Evolutionary conservation across 2,329 filamentous ascomycete species (phyloP).

Genomic region (Hortaea sp.): DNA sequence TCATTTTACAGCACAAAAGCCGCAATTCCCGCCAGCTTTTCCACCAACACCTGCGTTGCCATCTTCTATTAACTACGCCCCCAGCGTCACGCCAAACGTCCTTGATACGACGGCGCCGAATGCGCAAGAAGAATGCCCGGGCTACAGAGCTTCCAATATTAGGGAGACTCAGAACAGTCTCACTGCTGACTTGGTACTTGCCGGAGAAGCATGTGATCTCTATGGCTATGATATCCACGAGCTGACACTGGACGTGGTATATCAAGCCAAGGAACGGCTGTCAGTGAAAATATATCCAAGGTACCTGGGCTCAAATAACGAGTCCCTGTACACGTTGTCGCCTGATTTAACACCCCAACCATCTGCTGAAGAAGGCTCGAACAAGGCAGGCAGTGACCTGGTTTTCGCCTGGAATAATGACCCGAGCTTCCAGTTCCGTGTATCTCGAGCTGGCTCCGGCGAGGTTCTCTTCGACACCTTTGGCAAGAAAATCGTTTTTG

Average conservation of each 20-base stretch:
- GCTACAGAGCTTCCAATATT: slow-evolving; percentile 22
- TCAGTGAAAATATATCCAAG: slow-evolving; percentile 15
- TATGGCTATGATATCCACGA: slow-evolving; percentile 22
- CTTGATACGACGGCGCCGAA: slow-evolving; percentile 16
- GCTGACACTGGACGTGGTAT: slow-evolving; percentile 18
- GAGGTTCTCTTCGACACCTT: slow-evolving; percentile 24
- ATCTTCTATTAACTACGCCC: slow-evolving; percentile 15
- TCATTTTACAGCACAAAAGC: slow-evolving; percentile 10
- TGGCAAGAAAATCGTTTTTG: slow-evolving; percentile 20
- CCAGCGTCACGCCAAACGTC: slow-evolving; percentile 17
- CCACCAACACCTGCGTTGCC: slow-evolving; percentile 17
- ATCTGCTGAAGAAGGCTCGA: slow-evolving; percentile 4
- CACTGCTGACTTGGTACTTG: slow-evolving; percentile 19
- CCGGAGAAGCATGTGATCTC: slow-evolving; percentile 19
- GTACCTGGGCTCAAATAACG: slow-evolving; percentile 13
- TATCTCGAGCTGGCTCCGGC: slow-evolving; percentile 14
- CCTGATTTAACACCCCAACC: slow-evolving; percentile 9
- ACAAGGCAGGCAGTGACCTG: slow-evolving; percentile 16
- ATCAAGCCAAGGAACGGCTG: slow-evolving; percentile 18
- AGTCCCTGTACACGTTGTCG: slow-evolving; percentile 16
- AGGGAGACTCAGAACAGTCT: slow-evolving; percentile 13
- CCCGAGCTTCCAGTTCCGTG: slow-evolving; percentile 20
- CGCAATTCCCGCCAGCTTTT: slow-evolving; percentile 19
- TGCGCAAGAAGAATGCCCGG: slow-evolving; percentile 19
- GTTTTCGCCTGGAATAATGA: slow-evolving; percentile 19